Percentiles rank a stretch among this genome's conserved stretches.
These are phyloP conservation scores for Apiospora koreana DNA, from an alignment of 2,329 filamentous ascomycete genomes.

Conservation along the genomic window DNA sequence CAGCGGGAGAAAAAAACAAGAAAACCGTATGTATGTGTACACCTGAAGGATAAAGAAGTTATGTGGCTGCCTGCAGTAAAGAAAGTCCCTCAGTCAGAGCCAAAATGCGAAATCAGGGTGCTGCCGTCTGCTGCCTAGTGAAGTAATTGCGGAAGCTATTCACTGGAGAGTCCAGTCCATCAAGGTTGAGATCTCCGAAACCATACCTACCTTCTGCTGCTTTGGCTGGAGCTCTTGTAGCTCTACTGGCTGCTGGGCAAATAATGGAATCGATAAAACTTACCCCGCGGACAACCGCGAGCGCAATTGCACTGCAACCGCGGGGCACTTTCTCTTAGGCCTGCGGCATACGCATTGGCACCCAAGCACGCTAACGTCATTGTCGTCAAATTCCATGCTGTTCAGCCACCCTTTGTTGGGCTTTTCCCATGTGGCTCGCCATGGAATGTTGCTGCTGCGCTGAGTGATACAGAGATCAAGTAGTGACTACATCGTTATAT, in stretches of 20 bases:
- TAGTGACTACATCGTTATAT: not conserved
- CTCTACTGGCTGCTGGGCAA: too few relatives aligned
- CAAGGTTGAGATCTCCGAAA: not conserved
- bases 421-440: not conserved
- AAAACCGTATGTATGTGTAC: not conserved
- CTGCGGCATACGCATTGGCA: not conserved
- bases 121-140: not conserved
- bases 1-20: not conserved
- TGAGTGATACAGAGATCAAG: not conserved
- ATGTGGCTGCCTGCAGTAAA: slow-evolving; percentile 1
- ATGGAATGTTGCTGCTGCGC: not conserved
- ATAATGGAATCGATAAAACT: not conserved
- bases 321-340: not conserved
- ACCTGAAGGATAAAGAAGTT: not conserved
- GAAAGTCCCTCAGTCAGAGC: not conserved
- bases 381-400: not conserved
- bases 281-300: not conserved
- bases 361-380: slow-evolving; percentile 1
- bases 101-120: not conserved
- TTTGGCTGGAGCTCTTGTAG: not conserved
- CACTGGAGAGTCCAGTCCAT: not conserved
- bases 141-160: not conserved
- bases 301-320: not conserved
- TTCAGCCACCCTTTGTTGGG: not conserved
- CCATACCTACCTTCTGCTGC: not conserved